Base-by-base conservation (phyloP, 2,329 filamentous ascomycete species). In the Beauveria asiatica region DNA sequence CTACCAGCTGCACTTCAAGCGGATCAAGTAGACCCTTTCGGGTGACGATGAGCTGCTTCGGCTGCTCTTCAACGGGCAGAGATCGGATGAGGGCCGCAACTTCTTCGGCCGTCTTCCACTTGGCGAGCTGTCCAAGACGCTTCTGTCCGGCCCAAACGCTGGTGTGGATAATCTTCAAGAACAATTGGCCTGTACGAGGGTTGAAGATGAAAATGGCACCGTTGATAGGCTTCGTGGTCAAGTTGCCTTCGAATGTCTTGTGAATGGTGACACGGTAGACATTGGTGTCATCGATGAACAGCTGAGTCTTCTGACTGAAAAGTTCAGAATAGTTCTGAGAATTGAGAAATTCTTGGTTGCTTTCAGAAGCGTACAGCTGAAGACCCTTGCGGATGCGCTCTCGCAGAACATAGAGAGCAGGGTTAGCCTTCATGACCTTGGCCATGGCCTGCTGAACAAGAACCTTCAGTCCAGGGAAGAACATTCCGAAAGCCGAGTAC, bases 161-260 rank as follows among this genome's bases (percentile, higher is more conserved):
- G 1, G 94, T 99, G 76, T 99, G 95, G 66, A 99, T 99, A 68
- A 99, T 97, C 82, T 99, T 99, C 71, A 99, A 76, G 85, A 99
- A 99, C 44, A 99, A 77, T 70, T 99, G 94, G 55, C 94, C 94
- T 57, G 94, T 99, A 61, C 93, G 86, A n/a, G 95, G 94, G 73
- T 99, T 99, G 84, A 99, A 97, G 71, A 99, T 99, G 80, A 99
- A 99, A 72, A 99, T 97, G 50, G 95, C 94, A 72, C 94, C 94
- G 73, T 99, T 99, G 81, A 99, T 99, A 3, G 94, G 94, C 76
- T 99, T 99, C 1, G 94, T 99, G 0, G 94, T 99, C 83, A 99
- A 80, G 72, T 99, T 99, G 68, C 94, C 94, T 75, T 99, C 94
- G 64, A 99, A 99, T 0, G 94, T 99, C 84, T 99, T 99, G 81